Evolutionary conservation across 345 rosid species (phyloP).

Genomic region (Nephelium lappaceum): DNA sequence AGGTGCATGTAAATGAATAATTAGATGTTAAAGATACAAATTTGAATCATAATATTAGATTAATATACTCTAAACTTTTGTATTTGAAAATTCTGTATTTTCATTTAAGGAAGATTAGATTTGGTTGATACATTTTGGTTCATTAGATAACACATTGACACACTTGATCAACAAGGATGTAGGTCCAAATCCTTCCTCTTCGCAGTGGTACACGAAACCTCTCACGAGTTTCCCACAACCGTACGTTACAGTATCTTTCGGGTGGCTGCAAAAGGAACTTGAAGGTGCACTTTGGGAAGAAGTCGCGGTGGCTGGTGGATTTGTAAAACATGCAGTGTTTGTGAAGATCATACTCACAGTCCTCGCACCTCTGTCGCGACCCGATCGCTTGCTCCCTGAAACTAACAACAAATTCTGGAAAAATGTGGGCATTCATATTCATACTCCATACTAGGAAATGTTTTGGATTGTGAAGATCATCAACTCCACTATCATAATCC

Average conservation of each 20-base stretch:
- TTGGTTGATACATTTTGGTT: no score
- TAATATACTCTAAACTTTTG: no score
- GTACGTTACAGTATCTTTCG: background rate
- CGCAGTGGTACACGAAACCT: slow-evolving; percentile 8
- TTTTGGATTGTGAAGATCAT: slow-evolving; percentile 67
- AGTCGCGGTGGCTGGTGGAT: background rate
- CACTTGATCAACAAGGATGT: slow-evolving; percentile 11
- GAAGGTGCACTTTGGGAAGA: slow-evolving; percentile 14
- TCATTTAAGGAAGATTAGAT: no score
- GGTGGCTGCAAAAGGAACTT: background rate
- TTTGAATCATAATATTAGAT: no score
- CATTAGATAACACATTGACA: no score
- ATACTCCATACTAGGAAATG: slow-evolving; percentile 75
- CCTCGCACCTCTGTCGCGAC: slow-evolving; percentile 11
- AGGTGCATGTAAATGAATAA: no score
- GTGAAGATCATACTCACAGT: slow-evolving; percentile 17
- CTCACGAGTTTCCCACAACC: slow-evolving; percentile 8
- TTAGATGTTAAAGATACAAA: no score
- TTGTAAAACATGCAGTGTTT: background rate
- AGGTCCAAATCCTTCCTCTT: background rate
- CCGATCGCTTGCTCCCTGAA: slow-evolving; percentile 51
- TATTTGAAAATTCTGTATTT: no score
- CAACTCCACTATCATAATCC: slow-evolving; percentile 80
- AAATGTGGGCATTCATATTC: slow-evolving; percentile 80
- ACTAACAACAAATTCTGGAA: slow-evolving; percentile 88